These are phyloP conservation scores for Parmelia sp. DNA, from an alignment of 495 filamentous ascomycete species.

Conservation along the genomic window DNA sequence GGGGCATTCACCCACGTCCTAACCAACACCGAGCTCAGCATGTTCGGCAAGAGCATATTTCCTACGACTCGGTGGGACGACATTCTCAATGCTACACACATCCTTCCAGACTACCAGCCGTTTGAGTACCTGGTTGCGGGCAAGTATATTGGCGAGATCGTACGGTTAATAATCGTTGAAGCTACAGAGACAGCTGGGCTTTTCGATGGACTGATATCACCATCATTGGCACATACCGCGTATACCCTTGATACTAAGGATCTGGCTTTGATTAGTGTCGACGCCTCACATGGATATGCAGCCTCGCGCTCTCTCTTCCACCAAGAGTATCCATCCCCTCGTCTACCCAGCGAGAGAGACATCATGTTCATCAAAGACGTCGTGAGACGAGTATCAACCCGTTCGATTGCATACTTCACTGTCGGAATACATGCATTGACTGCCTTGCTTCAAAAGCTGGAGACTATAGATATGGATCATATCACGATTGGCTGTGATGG, in stretches of 20 bases:
- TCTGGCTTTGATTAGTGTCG: conserved; percentile 49
- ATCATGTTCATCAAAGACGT: not conserved
- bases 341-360: not conserved
- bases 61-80: conserved; percentile 73
- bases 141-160: conserved; percentile 78
- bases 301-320: conserved; percentile 48
- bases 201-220: conserved; percentile 52
- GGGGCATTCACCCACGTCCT: conserved; percentile 57
- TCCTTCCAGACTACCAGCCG: conserved; percentile 77
- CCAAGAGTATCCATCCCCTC: conserved; percentile 40
- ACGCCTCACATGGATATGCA: conserved; percentile 41
- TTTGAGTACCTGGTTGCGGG: conserved; percentile 88
- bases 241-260: conserved; percentile 69
- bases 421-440: conserved; percentile 61
- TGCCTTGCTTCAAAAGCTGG: conserved; percentile 45
- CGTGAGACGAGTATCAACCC: conserved; percentile 41
- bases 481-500: conserved; percentile 52
- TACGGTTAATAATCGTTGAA: conserved; percentile 67
- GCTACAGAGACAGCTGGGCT: conserved; percentile 45
- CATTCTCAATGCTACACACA: conserved; percentile 58
- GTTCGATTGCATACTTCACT: conserved; percentile 58
- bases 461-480: conserved; percentile 29
- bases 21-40: conserved; percentile 85
- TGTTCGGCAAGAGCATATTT: conserved; percentile 63
- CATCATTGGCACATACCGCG: conserved; percentile 47